Evolutionary conservation across 805 yeast genomes (phyloP).

Genomic region (Wickerhamomyces canadensis): DNA sequence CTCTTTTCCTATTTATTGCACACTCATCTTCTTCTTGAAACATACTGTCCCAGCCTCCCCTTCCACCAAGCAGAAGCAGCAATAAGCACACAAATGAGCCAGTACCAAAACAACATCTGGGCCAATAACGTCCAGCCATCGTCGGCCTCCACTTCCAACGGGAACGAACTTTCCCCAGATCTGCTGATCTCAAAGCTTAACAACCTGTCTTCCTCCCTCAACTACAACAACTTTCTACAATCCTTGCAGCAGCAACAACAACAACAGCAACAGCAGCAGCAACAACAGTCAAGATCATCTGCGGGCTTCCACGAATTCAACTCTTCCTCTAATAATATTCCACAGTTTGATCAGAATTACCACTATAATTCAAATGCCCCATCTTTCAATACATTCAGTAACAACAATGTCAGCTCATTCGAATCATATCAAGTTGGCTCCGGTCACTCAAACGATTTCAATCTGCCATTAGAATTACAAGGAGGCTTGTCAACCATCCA

Average conservation of each 20-base stretch:
- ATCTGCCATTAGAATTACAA: conserved; percentile 51
- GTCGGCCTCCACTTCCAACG: too few species aligned
- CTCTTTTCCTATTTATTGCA: too few species aligned
- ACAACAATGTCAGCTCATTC: conserved; percentile 4
- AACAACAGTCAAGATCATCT: too few species aligned
- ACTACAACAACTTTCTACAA: conserved; percentile 11
- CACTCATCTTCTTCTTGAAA: too few species aligned
- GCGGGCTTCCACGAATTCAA: too few species aligned
- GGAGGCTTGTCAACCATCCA: conserved; percentile 59
- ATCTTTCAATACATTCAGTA: neutral
- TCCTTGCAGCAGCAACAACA: too few species aligned
- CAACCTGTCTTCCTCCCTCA: conserved; percentile 15
- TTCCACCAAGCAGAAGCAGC: too few species aligned
- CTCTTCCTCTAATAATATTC: too few species aligned
- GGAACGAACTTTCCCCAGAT: conserved; percentile 20
- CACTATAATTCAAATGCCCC: neutral
- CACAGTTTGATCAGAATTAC: neutral
- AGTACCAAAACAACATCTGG: too few species aligned
- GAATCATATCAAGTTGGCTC: conserved; percentile 1
- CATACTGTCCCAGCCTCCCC: too few species aligned
- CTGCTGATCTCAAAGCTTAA: conserved; percentile 19
- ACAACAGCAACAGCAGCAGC: conserved; percentile 3
- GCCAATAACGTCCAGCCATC: too few species aligned
- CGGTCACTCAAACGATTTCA: conserved; percentile 9
- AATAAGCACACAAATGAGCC: too few species aligned